A percentile compares a stretch with the other conserved stretches of the same genome.
phyloP scores from a whole-genome alignment of 2,329 filamentous ascomycete genomes.

The Phaeosphaeria sp. region DNA sequence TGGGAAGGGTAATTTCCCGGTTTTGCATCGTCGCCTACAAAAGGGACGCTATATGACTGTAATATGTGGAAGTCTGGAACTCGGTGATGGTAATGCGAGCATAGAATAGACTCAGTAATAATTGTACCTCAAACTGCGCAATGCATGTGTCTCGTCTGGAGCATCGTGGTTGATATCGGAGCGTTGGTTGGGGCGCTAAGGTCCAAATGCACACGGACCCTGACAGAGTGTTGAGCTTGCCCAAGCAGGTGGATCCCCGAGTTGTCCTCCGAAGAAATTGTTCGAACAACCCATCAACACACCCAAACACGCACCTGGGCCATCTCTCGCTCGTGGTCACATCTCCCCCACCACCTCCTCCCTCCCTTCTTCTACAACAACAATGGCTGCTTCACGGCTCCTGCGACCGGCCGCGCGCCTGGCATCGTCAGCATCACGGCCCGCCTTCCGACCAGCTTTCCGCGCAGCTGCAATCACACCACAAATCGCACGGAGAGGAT shows the following conservation, averaged over 20 bases:
- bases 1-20: conserved; percentile 15
- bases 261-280: conserved; percentile 28
- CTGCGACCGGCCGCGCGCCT: conserved; percentile 70
- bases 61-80: conserved; percentile 28
- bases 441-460: conserved; percentile 61
- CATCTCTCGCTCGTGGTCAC: conserved; percentile 33
- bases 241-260: conserved; percentile 27
- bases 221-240: conserved; percentile 10
- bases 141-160: too few relatives aligned
- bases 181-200: conserved; percentile 7
- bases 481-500: conserved; percentile 59
- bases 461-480: conserved; percentile 57
- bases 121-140: neutral
- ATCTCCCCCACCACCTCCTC: conserved; percentile 8
- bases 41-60: conserved; percentile 33
- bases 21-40: conserved; percentile 20
- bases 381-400: conserved; percentile 67
- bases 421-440: conserved; percentile 61
- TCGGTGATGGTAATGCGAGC: conserved; percentile 31
- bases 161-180: neutral
- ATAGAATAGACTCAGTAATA: conserved; percentile 5
- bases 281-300: conserved; percentile 30
- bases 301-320: conserved; percentile 25
- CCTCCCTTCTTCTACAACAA: conserved; percentile 13
- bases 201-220: conserved; percentile 11